Evolutionary conservation across 306 rosid species (phyloP).

Genomic region (Castanopsis chinensis): DNA sequence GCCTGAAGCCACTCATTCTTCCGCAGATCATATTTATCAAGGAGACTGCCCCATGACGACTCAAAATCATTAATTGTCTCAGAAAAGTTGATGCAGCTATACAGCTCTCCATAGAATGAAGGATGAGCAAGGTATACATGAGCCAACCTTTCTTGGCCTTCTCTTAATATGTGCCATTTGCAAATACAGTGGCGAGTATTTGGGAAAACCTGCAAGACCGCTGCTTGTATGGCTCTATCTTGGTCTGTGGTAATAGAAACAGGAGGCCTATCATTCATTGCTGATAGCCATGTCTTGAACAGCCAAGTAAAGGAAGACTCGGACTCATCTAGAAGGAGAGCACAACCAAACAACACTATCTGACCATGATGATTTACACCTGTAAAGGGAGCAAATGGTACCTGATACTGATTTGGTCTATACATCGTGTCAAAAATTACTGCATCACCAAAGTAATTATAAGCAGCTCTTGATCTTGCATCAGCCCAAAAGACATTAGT

Average conservation of each 20-base stretch:
- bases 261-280: constrained; percentile 67
- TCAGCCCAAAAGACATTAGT: constrained; percentile 79
- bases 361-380: constrained; percentile 84
- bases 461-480: constrained; percentile 72
- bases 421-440: constrained; percentile 77
- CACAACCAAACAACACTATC: constrained; percentile 76
- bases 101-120: constrained; percentile 64
- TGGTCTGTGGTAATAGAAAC: constrained; percentile 78
- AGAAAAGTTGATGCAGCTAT: constrained; percentile 66
- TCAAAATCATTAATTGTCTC: constrained; percentile 67
- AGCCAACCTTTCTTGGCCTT: constrained; percentile 80
- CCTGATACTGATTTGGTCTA: constrained; percentile 78
- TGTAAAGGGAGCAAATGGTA: constrained; percentile 78
- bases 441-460: constrained; percentile 74
- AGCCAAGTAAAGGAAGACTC: constrained; percentile 74
- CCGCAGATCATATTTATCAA: constrained; percentile 51
- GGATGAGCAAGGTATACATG: constrained; percentile 71
- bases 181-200: constrained; percentile 70
- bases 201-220: constrained; percentile 60
- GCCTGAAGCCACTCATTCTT: constrained; percentile 80
- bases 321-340: constrained; percentile 70
- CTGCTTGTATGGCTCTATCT: constrained; percentile 72
- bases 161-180: constrained; percentile 89
- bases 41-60: constrained; percentile 56
- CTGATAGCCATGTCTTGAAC: constrained; percentile 73